Evolutionary conservation across 1,284 basidiomycete genomes (phyloP), one percentile per base, ranked within the genome.

Genomic region (Earliella scabrosa): DNA sequence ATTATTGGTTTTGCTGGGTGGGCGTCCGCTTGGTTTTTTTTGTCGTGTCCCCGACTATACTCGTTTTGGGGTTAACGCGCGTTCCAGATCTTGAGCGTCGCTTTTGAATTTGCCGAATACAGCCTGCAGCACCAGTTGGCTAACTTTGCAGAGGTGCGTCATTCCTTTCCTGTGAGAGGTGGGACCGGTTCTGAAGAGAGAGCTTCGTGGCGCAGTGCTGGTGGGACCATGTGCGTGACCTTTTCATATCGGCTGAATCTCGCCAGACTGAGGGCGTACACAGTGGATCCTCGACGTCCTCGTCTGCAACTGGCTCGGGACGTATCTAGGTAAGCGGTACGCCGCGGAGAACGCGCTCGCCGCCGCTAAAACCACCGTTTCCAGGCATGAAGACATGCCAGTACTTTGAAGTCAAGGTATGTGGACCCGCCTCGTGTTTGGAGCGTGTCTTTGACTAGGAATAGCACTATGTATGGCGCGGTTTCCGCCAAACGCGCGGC

Each of bases 1-100:
- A 93, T 67, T 93, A 93, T 67, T 93, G 91, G 91, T 93, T 93
- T 66, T 93, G 92, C 66, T 92, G 90, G 90, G 90, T 91, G 66
- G 54, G 74, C 68, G 35, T 52, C 44, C 21, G 14, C 16, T 36
- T 50, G 24, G 14, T 49, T 23, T 39, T 18, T 41, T 45, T 31
- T 58, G n/a, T n/a, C n/a, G n/a, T n/a, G 29, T 31, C 13, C 6
- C 29, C 29, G 29, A 31, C 13, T 31, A 31, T 13, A 31, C 6
- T 31, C 7, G 29, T 13, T 26, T 13, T 53, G 39, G 41, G 34
- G 32, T 49, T 55, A 27, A 41, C 59, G 32, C 29, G 34, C 31
- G 10, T 34, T 27, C 50, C 34, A 92, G 91, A 93, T 93, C 65
- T 73, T 93, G 54, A 92, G 90, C 68, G 82, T 93, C 45, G 89